These are phyloP conservation scores for Pichia ethanolica DNA, from an alignment of 805 yeast genomes.

Conservation along the genomic window DNA sequence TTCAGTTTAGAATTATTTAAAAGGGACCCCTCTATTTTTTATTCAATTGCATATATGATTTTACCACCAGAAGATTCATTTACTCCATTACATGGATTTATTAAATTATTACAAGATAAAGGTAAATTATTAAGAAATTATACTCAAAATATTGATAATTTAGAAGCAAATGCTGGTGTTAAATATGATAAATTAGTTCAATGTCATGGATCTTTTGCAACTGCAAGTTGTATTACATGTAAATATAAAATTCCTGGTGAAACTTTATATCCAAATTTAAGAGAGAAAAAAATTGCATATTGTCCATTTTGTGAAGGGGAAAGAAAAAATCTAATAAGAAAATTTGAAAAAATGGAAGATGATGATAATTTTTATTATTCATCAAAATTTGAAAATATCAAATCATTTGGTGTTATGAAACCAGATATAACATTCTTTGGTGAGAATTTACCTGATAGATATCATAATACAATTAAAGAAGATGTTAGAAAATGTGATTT, in stretches of 20 bases:
- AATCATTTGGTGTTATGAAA: constrained; percentile 73
- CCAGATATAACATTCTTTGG: constrained; percentile 93
- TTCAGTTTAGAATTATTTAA: constrained; percentile 67
- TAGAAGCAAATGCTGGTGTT: constrained; percentile 78
- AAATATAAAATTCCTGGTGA: constrained; percentile 59
- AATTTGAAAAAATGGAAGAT: constrained; percentile 26
- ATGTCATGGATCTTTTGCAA: constrained; percentile 90
- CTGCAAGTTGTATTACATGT: constrained; percentile 79
- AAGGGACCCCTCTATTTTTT: constrained; percentile 72
- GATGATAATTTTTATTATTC: constrained; percentile 19
- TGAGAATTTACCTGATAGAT: constrained; percentile 66
- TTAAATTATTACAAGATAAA: constrained; percentile 63
- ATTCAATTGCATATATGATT: constrained; percentile 79
- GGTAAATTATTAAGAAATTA: constrained; percentile 75
- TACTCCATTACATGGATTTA: constrained; percentile 79
- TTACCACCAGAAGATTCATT: constrained; percentile 62
- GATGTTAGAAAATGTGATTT: constrained; percentile 71
- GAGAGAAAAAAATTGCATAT: constrained; percentile 52
- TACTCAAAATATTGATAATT: constrained; percentile 85
- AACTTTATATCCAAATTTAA: constrained; percentile 51
- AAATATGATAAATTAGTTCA: constrained; percentile 61
- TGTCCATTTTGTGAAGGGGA: constrained; percentile 60
- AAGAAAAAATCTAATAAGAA: constrained; percentile 27
- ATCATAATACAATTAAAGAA: constrained; percentile 49
- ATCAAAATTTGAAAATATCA: constrained; percentile 26